Base-by-base conservation (phyloP, 1,284 basidiomycete genomes). In the Coniferiporia weirii region DNA sequence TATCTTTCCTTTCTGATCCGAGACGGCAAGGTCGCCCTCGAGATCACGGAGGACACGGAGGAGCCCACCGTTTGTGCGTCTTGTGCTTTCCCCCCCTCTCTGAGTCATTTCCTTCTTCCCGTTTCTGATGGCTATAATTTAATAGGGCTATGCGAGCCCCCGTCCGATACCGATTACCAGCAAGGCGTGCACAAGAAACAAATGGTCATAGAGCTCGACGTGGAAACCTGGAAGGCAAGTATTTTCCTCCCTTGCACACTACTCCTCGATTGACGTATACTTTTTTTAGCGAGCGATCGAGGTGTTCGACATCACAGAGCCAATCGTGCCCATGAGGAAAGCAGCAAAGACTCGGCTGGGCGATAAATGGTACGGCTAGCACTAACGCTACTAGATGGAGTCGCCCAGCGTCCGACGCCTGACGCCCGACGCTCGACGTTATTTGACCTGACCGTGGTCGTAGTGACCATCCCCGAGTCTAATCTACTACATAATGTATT, bases 1-100 rank as follows among this genome's bases (percentile, higher is more conserved):
- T 92, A 96, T 67, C 79, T 96, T 1, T 94, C 93, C 0, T 97
- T 97, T 72, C 77, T 95, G 55, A 89, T 97, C 52, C 80, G 90
- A 49, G 93, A 96, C 65, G 91, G 88, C 12, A 84, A 83, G 67
- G 91, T 86, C 51, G 84, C 85, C 4, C 76, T 92, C 48, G 83
- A 89, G 64, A 80, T 80, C 1, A 73, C 77, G 49, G 76, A 84
- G 3, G 75, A 87, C 17, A 64, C 61, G 0, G 87, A 84, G 1
- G 88, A 91, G 66, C 88, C 89, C 2, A 72, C 86, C 6, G 81
- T 94, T 43, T 86, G 93, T 94, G 67, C 65, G 83, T 72, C 13
- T 32, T 20, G 19, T 17, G 19, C 17, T n/a, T 22, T 45, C 27
- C 9, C 35, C 34, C 27, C 10, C 34, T 15, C 59, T 10, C 4